phyloP scores from a whole-genome alignment of 1,139 yeast species.

The Diutina catenulata region DNA sequence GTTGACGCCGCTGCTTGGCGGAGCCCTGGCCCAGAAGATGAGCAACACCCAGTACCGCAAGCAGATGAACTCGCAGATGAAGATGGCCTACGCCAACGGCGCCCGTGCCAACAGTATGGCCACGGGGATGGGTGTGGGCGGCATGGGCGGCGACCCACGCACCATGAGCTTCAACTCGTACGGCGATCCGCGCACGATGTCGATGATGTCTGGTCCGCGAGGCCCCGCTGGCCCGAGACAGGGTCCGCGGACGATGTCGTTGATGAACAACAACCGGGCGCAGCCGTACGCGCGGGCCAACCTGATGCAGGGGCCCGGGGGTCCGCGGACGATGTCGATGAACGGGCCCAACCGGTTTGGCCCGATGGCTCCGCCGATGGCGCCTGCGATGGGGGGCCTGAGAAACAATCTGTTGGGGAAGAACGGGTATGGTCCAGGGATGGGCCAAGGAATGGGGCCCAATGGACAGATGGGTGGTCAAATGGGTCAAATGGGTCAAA shows the following conservation, averaged over 20 bases:
- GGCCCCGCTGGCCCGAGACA: slow-evolving; percentile 6
- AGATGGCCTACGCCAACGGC: slow-evolving; percentile 37
- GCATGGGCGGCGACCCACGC: slow-evolving; percentile 29
- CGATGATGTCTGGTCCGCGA: slow-evolving; percentile 11
- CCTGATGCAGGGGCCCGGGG: background rate
- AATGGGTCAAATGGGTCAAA: no score
- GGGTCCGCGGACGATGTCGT: slow-evolving; percentile 14
- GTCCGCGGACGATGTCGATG: slow-evolving; percentile 3
- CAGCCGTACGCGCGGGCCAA: background rate
- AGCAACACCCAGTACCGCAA: slow-evolving; percentile 55
- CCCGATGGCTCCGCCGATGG: background rate
- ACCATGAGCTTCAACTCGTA: slow-evolving; percentile 39
- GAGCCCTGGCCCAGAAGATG: slow-evolving; percentile 13
- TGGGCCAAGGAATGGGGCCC: no score
- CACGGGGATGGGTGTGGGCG: slow-evolving; percentile 18
- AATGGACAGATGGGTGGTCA: no score
- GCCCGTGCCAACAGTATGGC: slow-evolving; percentile 36
- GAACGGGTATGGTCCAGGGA: no score
- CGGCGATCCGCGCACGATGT: slow-evolving; percentile 3
- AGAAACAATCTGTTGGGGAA: no score
- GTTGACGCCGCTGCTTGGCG: slow-evolving; percentile 6
- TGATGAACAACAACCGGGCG: slow-evolving; percentile 8
- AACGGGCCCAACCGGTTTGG: background rate
- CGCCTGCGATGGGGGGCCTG: no score
- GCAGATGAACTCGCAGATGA: slow-evolving; percentile 57